A percentile compares a stretch with the other conserved stretches of the same genome.
Evolutionary conservation across 495 filamentous ascomycete species (phyloP).

Genomic region (Hypoxylon fuscum): DNA sequence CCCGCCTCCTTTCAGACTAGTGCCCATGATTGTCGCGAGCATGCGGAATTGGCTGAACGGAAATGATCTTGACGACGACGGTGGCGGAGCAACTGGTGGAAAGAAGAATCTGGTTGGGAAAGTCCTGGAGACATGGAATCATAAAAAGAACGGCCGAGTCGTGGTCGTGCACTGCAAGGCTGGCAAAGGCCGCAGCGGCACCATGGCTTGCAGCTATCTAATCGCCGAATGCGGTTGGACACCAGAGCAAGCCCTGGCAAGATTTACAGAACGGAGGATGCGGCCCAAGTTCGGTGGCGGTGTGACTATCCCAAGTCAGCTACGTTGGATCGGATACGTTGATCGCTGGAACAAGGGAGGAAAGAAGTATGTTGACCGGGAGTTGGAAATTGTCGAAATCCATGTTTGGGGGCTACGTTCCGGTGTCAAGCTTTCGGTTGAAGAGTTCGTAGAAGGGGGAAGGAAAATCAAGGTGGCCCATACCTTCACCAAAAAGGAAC

Average conservation of each 20-base stretch:
- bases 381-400: constrained; percentile 85
- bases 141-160: constrained; percentile 62
- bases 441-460: constrained; percentile 87
- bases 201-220: constrained; percentile 83
- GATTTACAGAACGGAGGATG: constrained; percentile 92
- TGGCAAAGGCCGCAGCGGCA: constrained; percentile 94
- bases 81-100: constrained; percentile 2
- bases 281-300: constrained; percentile 85
- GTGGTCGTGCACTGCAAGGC: constrained; percentile 97
- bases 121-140: constrained; percentile 32
- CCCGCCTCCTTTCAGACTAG: constrained; percentile 88
- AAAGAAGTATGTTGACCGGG: constrained; percentile 84
- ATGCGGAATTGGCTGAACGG: constrained; percentile 87
- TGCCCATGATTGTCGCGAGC: constrained; percentile 86
- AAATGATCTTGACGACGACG: constrained; percentile 51
- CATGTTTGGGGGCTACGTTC: constrained; percentile 90
- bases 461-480: constrained; percentile 87
- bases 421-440: constrained; percentile 86
- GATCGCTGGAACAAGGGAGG: constrained; percentile 77
- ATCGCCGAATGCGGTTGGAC: constrained; percentile 92
- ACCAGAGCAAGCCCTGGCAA: constrained; percentile 75
- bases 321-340: constrained; percentile 89
- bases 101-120: constrained; percentile 40
- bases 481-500: constrained; percentile 77
- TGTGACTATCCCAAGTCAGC: constrained; percentile 91